Conservation (phyloP, 1,139 yeast genomes). For the Wickerhamomyces sp. region DNA sequence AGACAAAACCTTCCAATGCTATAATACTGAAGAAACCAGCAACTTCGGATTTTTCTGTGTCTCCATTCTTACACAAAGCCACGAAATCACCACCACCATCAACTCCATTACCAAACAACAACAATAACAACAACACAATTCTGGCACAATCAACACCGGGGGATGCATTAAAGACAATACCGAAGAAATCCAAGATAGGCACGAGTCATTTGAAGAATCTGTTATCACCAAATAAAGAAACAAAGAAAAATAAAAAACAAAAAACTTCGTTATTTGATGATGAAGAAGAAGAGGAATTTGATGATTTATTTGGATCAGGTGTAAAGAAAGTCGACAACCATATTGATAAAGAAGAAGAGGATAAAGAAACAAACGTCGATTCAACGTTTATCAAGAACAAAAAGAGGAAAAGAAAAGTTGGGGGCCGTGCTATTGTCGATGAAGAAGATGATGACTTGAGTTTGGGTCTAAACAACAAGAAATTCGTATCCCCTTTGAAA, state of each 20-base stretch:
- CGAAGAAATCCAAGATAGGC: conserved; percentile 10
- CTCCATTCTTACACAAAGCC: conserved; percentile 22
- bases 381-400: conserved; percentile 4
- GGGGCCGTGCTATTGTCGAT: conserved; percentile 14
- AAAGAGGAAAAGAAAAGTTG: conserved; percentile 19
- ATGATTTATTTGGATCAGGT: conserved; percentile 19
- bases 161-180: conserved; percentile 11
- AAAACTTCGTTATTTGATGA: conserved; percentile 22
- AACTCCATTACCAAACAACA: conserved; percentile 3
- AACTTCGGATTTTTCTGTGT: conserved; percentile 20
- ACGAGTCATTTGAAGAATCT: conserved; percentile 21
- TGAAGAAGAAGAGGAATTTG: conserved; percentile 23
- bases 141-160: conserved; percentile 24
- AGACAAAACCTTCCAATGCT: conserved; percentile 1
- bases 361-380: neutral
- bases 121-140: conserved; percentile 6
- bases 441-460: conserved; percentile 4
- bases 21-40: conserved; percentile 10
- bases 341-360: neutral
- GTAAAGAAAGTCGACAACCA: conserved; percentile 1
- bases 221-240: conserved; percentile 15
- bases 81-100: conserved; percentile 9
- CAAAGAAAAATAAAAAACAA: conserved; percentile 2
- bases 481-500: conserved; percentile 19
- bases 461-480: neutral